Conservation (phyloP, 306 rosid species). For the Leucaena leucocephala region DNA sequence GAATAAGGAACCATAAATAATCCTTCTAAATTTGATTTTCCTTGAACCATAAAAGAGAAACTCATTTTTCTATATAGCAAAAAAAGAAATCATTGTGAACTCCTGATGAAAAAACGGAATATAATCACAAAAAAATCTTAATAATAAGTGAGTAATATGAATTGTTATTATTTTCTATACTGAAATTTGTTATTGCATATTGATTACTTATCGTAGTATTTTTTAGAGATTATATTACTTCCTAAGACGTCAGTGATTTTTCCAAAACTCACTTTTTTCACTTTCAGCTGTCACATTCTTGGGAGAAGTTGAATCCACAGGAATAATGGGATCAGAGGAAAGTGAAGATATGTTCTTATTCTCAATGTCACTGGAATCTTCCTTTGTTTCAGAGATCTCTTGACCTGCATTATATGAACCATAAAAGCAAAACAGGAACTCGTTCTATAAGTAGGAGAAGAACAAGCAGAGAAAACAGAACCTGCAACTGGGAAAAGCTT, state of each 20-base stretch:
- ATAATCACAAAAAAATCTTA: no score
- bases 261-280: not conserved
- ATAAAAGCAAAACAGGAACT: no score
- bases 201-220: no score
- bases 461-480: not conserved
- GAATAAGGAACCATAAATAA: not conserved
- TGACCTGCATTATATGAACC: constrained; percentile 12
- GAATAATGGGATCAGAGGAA: constrained; percentile 34
- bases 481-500: not conserved
- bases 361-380: not conserved
- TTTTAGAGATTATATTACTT: no score
- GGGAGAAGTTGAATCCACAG: constrained; percentile 31
- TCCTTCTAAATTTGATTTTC: not conserved
- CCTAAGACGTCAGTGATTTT: no score
- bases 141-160: no score
- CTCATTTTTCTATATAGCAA: not conserved
- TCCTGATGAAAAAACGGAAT: no score
- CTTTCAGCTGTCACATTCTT: constrained; percentile 29
- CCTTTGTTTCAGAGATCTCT: constrained; percentile 17
- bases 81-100: not conserved
- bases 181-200: no score
- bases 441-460: no score
- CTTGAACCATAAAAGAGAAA: not conserved
- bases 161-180: no score
- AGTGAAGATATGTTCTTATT: constrained; percentile 15